Percentiles rank a stretch among this genome's conserved stretches.
Conservation (phyloP, 768 basidiomycete genomes). For the Leucogyrophana mollusca region DNA sequence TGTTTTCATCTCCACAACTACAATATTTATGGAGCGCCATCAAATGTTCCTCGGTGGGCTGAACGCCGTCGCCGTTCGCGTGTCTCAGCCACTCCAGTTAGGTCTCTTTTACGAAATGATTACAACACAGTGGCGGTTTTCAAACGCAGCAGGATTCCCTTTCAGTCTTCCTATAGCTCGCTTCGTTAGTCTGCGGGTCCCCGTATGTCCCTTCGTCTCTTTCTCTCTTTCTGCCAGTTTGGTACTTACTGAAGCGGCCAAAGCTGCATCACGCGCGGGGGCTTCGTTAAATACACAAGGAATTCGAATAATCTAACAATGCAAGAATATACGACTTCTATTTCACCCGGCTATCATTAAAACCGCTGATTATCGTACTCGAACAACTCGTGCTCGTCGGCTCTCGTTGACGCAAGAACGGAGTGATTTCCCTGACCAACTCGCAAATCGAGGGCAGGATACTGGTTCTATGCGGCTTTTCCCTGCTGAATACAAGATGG, state of each 20-base stretch:
- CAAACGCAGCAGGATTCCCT: neutral
- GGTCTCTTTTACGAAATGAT: constrained; percentile 31
- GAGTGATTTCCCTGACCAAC: no score
- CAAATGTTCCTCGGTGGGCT: constrained; percentile 11
- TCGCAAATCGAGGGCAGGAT: no score
- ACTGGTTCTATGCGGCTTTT: constrained; percentile 3
- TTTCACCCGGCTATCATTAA: constrained; percentile 10
- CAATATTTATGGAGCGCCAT: neutral
- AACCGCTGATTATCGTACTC: constrained; percentile 16
- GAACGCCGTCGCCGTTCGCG: constrained; percentile 10
- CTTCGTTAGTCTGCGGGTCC: neutral
- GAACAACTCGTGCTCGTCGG: no score
- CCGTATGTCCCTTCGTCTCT: constrained; percentile 9
- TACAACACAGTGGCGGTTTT: constrained; percentile 23
- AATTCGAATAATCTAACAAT: no score
- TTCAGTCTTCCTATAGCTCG: no score
- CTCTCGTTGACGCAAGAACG: no score
- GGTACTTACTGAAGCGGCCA: no score
- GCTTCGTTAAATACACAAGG: no score
- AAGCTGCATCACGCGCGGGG: no score
- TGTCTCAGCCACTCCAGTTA: constrained; percentile 19
- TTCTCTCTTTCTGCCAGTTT: constrained; percentile 3
- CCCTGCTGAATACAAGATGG: constrained; percentile 24
- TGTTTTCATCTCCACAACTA: no score
- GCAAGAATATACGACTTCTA: constrained; percentile 8